phyloP scores from a whole-genome alignment of 805 yeast species.

The baker's yeast (Saccharomyces cerevisiae) region DNA sequence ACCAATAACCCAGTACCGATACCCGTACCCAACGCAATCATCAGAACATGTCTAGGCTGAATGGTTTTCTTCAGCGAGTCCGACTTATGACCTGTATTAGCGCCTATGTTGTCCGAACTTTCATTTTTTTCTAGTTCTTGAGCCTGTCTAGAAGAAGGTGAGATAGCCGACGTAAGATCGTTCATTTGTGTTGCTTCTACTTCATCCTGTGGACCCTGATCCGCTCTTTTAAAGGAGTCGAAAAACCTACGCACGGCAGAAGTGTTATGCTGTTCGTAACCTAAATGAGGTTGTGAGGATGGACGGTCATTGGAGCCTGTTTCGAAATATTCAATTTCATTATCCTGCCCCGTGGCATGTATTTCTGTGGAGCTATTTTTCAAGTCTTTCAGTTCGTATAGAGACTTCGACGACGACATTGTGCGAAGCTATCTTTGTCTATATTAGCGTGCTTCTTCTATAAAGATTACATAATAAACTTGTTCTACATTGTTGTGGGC shows the following conservation, averaged over 20 bases:
- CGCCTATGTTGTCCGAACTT: background rate
- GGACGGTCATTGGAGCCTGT: background rate
- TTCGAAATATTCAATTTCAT: constrained; percentile 22
- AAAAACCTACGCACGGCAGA: constrained; percentile 5
- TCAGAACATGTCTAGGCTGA: constrained; percentile 45
- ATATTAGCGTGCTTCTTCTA: background rate
- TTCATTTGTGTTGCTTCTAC: constrained; percentile 26
- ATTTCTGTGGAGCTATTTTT: constrained; percentile 7
- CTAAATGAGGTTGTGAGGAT: background rate
- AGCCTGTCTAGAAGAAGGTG: background rate
- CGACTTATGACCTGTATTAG: background rate
- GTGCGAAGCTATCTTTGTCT: background rate
- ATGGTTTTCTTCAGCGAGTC: constrained; percentile 25
- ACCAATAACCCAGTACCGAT: constrained; percentile 70
- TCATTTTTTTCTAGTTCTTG: background rate
- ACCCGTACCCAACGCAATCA: constrained; percentile 80
- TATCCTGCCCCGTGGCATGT: constrained; percentile 10
- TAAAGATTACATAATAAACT: background rate
- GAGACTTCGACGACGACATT: background rate
- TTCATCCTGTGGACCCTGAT: constrained; percentile 1
- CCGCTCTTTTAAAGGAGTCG: constrained; percentile 19
- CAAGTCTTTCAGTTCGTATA: constrained; percentile 6
- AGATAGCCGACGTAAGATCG: background rate
- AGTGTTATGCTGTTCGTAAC: background rate
- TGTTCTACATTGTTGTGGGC: background rate